These are phyloP conservation scores for Galerina sulciceps DNA, from an alignment of 768 basidiomycete genomes.

Conservation along the genomic window DNA sequence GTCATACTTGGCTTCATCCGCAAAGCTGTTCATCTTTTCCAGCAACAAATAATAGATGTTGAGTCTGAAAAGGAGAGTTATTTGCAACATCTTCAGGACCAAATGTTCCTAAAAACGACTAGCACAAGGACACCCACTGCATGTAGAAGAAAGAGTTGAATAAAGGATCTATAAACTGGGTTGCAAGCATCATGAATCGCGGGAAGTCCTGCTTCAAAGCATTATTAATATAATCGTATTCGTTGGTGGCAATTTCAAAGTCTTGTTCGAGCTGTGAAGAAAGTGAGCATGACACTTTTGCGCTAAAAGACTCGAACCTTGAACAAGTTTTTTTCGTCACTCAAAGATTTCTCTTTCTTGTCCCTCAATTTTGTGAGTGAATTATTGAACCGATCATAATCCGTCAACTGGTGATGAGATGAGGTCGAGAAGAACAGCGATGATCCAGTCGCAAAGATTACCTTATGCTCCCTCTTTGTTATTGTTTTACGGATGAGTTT, in stretches of 20 bases:
- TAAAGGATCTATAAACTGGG: conserved; percentile 93
- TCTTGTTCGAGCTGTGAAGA: conserved; percentile 85
- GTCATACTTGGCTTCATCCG: conserved; percentile 78
- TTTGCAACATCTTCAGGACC: not conserved
- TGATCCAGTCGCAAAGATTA: conserved; percentile 24
- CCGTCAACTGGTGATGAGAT: conserved; percentile 60
- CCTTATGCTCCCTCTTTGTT: conserved; percentile 97
- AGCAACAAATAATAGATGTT: conserved; percentile 94
- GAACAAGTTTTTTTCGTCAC: conserved; percentile 96
- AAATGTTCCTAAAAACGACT: not conserved
- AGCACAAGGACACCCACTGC: conserved; percentile 69
- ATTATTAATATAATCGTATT: conserved; percentile 93
- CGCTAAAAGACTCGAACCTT: conserved; percentile 56
- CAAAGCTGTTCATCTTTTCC: conserved; percentile 91
- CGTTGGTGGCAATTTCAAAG: conserved; percentile 88
- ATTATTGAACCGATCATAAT: conserved; percentile 97
- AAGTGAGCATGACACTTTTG: conserved; percentile 19
- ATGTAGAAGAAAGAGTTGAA: conserved; percentile 99
- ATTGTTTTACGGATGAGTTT: conserved; percentile 93
- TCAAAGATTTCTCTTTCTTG: conserved; percentile 97
- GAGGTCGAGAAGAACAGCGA: not conserved
- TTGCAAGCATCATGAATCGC: conserved; percentile 86
- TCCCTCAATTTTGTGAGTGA: conserved; percentile 93
- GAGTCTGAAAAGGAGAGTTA: conserved; percentile 50
- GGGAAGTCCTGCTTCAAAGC: conserved; percentile 92